Evolutionary conservation across 345 rosid genomes (phyloP).

Genomic region (Rhodamnia argentea): DNA sequence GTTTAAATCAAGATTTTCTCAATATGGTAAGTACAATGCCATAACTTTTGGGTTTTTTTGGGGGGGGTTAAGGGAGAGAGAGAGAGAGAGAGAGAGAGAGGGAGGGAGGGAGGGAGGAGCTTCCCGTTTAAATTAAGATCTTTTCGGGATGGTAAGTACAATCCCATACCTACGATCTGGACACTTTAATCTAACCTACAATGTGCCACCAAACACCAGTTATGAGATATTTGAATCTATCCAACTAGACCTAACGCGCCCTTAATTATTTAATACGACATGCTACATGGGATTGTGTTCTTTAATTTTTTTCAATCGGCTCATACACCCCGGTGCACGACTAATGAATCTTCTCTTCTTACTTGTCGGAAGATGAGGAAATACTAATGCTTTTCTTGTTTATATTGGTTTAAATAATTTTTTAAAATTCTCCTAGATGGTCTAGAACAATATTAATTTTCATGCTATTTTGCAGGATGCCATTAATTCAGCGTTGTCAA

Average conservation of each 20-base stretch:
- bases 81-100: neutral
- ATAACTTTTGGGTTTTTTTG: too few species aligned
- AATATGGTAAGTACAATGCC: too few species aligned
- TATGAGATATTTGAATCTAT: too few species aligned
- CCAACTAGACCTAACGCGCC: too few species aligned
- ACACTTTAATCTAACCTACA: neutral
- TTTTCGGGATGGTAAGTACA: neutral
- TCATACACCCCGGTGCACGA: neutral
- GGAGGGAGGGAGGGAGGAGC: too few species aligned
- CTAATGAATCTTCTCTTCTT: neutral
- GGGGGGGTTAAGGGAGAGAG: too few species aligned
- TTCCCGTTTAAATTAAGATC: neutral
- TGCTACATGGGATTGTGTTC: too few species aligned
- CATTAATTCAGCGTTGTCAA: slow-evolving; percentile 58
- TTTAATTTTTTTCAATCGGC: neutral
- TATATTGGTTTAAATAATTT: neutral
- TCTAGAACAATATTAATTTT: neutral
- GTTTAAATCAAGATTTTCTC: neutral
- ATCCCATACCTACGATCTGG: neutral
- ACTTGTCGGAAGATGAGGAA: neutral
- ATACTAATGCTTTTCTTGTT: neutral
- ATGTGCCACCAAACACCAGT: neutral
- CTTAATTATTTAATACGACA: too few species aligned
- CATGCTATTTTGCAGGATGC: slow-evolving; percentile 47
- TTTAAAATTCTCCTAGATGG: neutral